Conservation (phyloP, 1,284 basidiomycete genomes). For the Golubevia sp. region DNA sequence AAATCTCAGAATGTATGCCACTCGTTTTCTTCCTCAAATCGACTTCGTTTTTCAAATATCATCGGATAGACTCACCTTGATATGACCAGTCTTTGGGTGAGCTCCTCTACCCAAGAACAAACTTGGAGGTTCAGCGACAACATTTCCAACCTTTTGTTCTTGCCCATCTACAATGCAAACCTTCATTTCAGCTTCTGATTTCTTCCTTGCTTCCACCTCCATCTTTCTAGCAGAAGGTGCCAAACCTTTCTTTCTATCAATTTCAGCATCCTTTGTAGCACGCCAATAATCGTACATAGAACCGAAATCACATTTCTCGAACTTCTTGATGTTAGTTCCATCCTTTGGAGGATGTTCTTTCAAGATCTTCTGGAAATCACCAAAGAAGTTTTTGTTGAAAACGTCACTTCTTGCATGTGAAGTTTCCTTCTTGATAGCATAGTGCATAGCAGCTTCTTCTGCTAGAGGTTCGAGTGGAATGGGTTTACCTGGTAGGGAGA, state of each 20-base stretch:
- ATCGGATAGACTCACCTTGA: slow-evolving; percentile 41
- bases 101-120: slow-evolving; percentile 59
- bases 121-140: slow-evolving; percentile 57
- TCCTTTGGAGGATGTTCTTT: slow-evolving; percentile 46
- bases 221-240: slow-evolving; percentile 54
- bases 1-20: background rate
- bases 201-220: slow-evolving; percentile 47
- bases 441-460: slow-evolving; percentile 60
- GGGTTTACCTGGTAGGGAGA: slow-evolving; percentile 23
- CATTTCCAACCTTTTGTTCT: slow-evolving; percentile 57
- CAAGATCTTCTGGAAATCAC: slow-evolving; percentile 48
- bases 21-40: background rate
- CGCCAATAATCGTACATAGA: slow-evolving; percentile 57
- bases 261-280: slow-evolving; percentile 48
- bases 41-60: background rate
- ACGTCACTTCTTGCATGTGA: slow-evolving; percentile 53
- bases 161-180: slow-evolving; percentile 56
- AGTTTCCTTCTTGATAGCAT: slow-evolving; percentile 60
- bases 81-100: slow-evolving; percentile 55
- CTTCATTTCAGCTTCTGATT: slow-evolving; percentile 47
- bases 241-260: slow-evolving; percentile 47
- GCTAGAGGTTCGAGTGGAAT: slow-evolving; percentile 45
- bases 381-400: slow-evolving; percentile 60
- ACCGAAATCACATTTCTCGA: slow-evolving; percentile 55
- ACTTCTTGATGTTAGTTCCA: slow-evolving; percentile 47